Evolutionary conservation across 2,329 filamentous ascomycete genomes (phyloP), one percentile per base, ranked within the genome.

Genomic region (Arachnomyces sp.): DNA sequence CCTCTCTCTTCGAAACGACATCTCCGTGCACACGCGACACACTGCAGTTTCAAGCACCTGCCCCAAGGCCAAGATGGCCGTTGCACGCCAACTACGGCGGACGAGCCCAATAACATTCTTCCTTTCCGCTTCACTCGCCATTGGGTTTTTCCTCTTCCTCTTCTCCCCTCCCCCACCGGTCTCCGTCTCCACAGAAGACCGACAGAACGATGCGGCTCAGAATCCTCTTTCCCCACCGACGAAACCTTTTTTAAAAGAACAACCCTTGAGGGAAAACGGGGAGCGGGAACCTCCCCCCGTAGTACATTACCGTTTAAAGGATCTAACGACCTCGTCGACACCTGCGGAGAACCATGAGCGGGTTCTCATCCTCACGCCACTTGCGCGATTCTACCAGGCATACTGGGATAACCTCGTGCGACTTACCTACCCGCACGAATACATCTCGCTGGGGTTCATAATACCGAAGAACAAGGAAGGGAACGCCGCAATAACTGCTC

Each of bases 401-500:
- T 98, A 96, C 70, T 98, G 92, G 90, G 82, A 93, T 61, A 98
- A 96, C 55, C 72, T 98, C 18, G 62, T 89, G 50, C 78, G 78
- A 58, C 74, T 98, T 41, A 75, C 67, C 55, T 98, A 96, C 61
- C 92, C 92, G 2, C 92, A 95, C 66, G 84, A 94, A 44, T 77
- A 96, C 48, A 93, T 98, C 57, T 93, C 87, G 1, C 73, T 98
- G 18, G 92, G 87, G 30, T 98, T 96, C 68, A 96, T 98, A 58
- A 81, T 94, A 18, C 92, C 92, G 38, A 94, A 93, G 68, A 94
- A 81, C 35, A 84, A 83, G 58, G 89, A 95, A 52, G 92, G 92
- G 43, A 94, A 96, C 62, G 72, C 80, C 18, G 92, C 92, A 2
- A 92, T 88, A 12, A 69, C 79, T 5, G 81, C 83, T 30, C 70